Evolutionary conservation across 148 eudicot genomes (phyloP), one percentile per base, ranked within the genome.

Genomic region (Camellia lanceoleosa): DNA sequence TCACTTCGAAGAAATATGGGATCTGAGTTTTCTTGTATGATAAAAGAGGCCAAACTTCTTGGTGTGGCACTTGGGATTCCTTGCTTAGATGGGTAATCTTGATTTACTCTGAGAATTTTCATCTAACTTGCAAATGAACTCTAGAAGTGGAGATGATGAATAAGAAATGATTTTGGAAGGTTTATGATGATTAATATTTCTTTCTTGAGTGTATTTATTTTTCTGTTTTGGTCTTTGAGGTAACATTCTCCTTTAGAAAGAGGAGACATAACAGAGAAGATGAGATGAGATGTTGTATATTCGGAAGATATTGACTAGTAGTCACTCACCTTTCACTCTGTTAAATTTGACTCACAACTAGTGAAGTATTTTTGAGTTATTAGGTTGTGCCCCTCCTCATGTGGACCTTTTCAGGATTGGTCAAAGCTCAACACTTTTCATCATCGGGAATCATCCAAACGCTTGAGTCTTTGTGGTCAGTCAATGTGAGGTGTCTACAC

Each of bases 21-120:
- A 49, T 95, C 98, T 61, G 97, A 87, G 77, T 95, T 95, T 83
- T 95, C 97, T 49, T 86, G 99, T 80, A 91, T 93, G 93, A 84
- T 95, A 79, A 89, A 87, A 86, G 99, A 93, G 86, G 97, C 97
- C 66, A 95, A 93, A 85, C 56, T 80, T 55, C 84, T 95, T 11
- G 97, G 91, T 75, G 78, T 58, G 77, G 89, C 95, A 23, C 93
- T 95, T 77, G 99, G 97, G 67, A 89, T 95, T 83, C 97, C 94
- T 76, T 92, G 97, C 87, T 83, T 95, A 77, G 93, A 92, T 85
- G 97, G 97, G 98, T 95, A 95, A 85, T 71, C 46, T 51, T 56
- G 69, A 79, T 74, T 38, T 74, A 49, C 68, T 47, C 4, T 70
- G 73, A 19, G 30, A 76, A 7, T 14, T 30, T 76, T 68, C 11